A percentile compares a stretch with the other conserved stretches of the same genome.
Evolutionary conservation across 495 filamentous ascomycete genomes (phyloP).

Genomic region (Neurospora africana): DNA sequence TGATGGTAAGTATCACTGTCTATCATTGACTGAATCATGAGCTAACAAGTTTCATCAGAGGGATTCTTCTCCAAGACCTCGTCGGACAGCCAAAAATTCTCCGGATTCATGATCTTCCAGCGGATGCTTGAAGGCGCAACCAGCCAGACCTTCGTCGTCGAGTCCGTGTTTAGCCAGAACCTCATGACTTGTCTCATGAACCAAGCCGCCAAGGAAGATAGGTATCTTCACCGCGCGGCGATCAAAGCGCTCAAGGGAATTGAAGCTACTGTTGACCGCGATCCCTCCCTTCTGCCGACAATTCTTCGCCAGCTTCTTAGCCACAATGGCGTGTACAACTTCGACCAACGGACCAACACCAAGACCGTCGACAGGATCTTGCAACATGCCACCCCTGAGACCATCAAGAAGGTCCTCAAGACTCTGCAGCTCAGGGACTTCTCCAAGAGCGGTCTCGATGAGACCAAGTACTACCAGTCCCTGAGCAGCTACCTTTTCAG

Average conservation of each 20-base stretch:
- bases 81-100: slow-evolving; percentile 80
- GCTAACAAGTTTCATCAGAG: slow-evolving; percentile 40
- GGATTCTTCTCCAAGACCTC: slow-evolving; percentile 68
- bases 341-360: slow-evolving; percentile 78
- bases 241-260: slow-evolving; percentile 60
- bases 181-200: slow-evolving; percentile 76
- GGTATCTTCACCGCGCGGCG: slow-evolving; percentile 76
- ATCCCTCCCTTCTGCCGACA: slow-evolving; percentile 48
- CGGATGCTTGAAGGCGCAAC: slow-evolving; percentile 50
- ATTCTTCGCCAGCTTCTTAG: slow-evolving; percentile 57
- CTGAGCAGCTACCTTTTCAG: slow-evolving; percentile 46
- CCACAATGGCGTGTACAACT: slow-evolving; percentile 59
- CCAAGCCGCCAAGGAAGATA: slow-evolving; percentile 70
- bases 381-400: slow-evolving; percentile 43
- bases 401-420: slow-evolving; percentile 36
- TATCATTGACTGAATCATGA: neutral
- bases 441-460: slow-evolving; percentile 21
- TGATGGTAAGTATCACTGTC: slow-evolving; percentile 51
- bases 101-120: slow-evolving; percentile 77
- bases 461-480: slow-evolving; percentile 34
- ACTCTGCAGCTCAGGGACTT: slow-evolving; percentile 25
- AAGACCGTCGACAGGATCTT: slow-evolving; percentile 78
- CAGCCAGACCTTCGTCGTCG: slow-evolving; percentile 16
- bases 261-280: slow-evolving; percentile 50
- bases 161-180: slow-evolving; percentile 65